phyloP scores from a whole-genome alignment of 345 rosid genomes.

The Sonneratia caseolaris region DNA sequence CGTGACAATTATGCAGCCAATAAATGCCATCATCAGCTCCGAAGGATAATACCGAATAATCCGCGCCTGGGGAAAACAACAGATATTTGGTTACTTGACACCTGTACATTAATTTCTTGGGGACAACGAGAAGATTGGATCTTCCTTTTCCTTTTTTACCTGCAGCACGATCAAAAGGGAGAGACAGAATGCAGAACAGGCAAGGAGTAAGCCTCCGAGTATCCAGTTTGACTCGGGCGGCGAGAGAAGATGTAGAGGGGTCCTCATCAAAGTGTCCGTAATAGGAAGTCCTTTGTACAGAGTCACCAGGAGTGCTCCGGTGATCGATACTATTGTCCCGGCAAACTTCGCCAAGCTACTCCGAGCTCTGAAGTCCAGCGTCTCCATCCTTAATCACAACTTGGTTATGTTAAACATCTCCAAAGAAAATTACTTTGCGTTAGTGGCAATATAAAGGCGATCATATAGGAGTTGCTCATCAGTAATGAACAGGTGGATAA shows the following conservation, averaged over 20 bases:
- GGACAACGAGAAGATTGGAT: not conserved
- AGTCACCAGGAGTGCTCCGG: slow-evolving; percentile 58
- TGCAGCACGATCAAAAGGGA: slow-evolving; percentile 43
- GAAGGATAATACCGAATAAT: slow-evolving; percentile 22
- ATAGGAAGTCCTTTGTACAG: slow-evolving; percentile 49
- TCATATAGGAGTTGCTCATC: not conserved
- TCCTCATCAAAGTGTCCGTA: slow-evolving; percentile 1
- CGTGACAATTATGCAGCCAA: slow-evolving; percentile 15
- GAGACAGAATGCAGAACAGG: slow-evolving; percentile 29
- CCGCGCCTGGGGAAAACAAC: slow-evolving; percentile 15
- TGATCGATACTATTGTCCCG: slow-evolving; percentile 46
- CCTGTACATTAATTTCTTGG: not conserved
- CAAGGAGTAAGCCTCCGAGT: slow-evolving; percentile 50
- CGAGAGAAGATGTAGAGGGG: slow-evolving; percentile 10
- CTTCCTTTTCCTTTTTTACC: slow-evolving; percentile 17
- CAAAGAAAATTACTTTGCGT: not conserved
- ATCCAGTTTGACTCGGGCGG: slow-evolving; percentile 37
- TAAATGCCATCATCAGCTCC: slow-evolving; percentile 18
- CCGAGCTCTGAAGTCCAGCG: slow-evolving; percentile 29
- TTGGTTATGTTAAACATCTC: not conserved
- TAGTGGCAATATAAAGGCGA: not conserved
- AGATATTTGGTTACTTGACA: not conserved
- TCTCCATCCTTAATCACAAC: slow-evolving; percentile 48
- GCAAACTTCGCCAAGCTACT: slow-evolving; percentile 46
- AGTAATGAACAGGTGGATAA: not conserved